A percentile compares a stretch with the other conserved stretches of the same genome.
Evolutionary conservation across 495 filamentous ascomycete species (phyloP).

Genomic region (Geoglossum glabrum): DNA sequence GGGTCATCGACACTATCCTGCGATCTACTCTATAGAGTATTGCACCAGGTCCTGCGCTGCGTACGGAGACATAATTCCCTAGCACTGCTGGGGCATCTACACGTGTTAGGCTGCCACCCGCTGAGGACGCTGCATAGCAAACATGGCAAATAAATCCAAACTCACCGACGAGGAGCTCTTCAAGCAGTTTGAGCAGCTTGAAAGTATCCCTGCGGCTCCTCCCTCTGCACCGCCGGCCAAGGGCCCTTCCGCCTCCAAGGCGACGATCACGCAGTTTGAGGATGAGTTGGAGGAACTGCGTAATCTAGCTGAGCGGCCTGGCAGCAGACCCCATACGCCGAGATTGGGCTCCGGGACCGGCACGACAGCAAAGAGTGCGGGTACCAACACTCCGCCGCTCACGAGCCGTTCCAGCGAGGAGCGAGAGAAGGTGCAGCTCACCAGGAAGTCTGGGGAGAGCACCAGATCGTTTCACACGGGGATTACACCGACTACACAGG

Average conservation of each 20-base stretch:
- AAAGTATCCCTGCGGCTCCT: conserved; percentile 21
- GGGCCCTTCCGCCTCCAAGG: conserved; percentile 25
- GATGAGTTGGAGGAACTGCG: conserved; percentile 70
- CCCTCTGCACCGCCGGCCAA: conserved; percentile 18
- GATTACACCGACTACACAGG: conserved; percentile 16
- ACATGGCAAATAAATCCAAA: background rate
- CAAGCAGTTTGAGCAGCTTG: conserved; percentile 61
- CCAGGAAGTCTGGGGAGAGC: conserved; percentile 58
- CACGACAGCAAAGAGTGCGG: conserved; percentile 35
- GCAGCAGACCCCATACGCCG: conserved; percentile 66
- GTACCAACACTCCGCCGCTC: conserved; percentile 34
- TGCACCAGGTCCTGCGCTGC: too few species aligned
- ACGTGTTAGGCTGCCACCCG: background rate
- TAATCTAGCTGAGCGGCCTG: conserved; percentile 46
- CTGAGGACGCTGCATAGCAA: background rate
- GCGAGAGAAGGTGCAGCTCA: conserved; percentile 10
- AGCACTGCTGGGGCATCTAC: background rate
- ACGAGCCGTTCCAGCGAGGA: conserved; percentile 38
- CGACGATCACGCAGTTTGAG: conserved; percentile 27
- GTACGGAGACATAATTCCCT: too few species aligned
- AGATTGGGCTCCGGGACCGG: conserved; percentile 39
- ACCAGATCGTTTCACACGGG: conserved; percentile 41
- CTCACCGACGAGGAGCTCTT: conserved; percentile 50
- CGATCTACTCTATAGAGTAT: too few species aligned
- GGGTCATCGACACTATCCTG: too few species aligned